Evolutionary conservation across 2,329 filamentous ascomycete species (phyloP).

Genomic region (Talaromyces piceae): DNA sequence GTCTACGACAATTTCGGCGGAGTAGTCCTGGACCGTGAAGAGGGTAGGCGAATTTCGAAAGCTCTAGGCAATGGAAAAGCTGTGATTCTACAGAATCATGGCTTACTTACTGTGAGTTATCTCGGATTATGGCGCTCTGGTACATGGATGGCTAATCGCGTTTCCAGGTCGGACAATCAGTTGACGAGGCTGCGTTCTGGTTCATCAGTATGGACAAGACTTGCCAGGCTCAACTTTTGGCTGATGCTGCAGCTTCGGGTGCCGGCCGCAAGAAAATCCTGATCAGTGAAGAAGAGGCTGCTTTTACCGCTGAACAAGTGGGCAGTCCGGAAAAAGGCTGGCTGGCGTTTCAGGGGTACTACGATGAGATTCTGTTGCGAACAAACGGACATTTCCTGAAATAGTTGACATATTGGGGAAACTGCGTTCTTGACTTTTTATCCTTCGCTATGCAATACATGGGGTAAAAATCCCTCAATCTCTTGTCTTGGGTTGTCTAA

Average conservation of each 20-base stretch:
- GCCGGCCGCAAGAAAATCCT: slow-evolving; percentile 18
- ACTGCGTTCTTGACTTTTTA: background rate
- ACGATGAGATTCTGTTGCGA: slow-evolving; percentile 47
- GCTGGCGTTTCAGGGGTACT: slow-evolving; percentile 48
- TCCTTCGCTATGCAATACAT: background rate
- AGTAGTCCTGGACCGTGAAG: slow-evolving; percentile 46
- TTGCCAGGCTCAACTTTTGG: slow-evolving; percentile 19
- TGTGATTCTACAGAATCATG: slow-evolving; percentile 49
- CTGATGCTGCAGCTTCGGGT: slow-evolving; percentile 5
- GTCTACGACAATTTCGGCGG: slow-evolving; percentile 45
- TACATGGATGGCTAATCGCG: background rate
- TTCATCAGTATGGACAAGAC: slow-evolving; percentile 35
- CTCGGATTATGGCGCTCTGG: background rate
- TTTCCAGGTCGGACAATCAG: slow-evolving; percentile 28
- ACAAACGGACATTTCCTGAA: slow-evolving; percentile 45
- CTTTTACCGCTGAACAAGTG: slow-evolving; percentile 17
- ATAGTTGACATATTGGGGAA: background rate
- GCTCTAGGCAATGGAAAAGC: slow-evolving; percentile 46
- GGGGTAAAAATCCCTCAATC: background rate
- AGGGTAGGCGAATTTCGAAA: slow-evolving; percentile 44
- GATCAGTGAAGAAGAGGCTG: slow-evolving; percentile 19
- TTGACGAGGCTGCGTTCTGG: slow-evolving; percentile 50
- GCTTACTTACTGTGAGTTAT: slow-evolving; percentile 41
- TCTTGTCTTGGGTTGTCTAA: slow-evolving; percentile 2
- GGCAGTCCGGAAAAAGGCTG: slow-evolving; percentile 44